A percentile compares a stretch with the other conserved stretches of the same genome.
Evolutionary conservation across 257 asterid genomes (phyloP).

Genomic region (Osmanthus fragrans): DNA sequence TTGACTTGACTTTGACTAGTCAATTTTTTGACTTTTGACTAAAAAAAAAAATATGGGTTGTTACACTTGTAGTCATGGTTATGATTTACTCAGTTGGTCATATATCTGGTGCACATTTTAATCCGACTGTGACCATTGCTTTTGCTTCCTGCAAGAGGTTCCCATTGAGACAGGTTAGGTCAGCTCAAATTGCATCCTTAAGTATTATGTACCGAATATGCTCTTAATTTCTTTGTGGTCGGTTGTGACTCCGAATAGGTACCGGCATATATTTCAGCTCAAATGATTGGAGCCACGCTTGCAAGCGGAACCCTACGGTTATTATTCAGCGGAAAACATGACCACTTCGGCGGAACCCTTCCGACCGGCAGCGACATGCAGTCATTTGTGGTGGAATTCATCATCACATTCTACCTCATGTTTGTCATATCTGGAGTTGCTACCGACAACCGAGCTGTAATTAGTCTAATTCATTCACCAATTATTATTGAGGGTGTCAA

Average conservation of each 20-base stretch:
- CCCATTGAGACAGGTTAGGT: slow-evolving; percentile 22
- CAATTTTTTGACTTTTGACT: too few species aligned
- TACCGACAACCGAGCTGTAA: slow-evolving; percentile 31
- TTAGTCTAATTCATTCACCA: not conserved
- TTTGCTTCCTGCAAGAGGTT: slow-evolving; percentile 24
- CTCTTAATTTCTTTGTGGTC: not conserved
- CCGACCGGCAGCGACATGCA: slow-evolving; percentile 33
- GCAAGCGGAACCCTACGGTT: slow-evolving; percentile 33
- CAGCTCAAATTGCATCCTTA: too few species aligned
- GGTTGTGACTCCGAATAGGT: not conserved
- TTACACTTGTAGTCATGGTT: slow-evolving; percentile 37
- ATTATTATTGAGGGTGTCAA: too few species aligned
- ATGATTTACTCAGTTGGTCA: slow-evolving; percentile 27
- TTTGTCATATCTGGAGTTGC: slow-evolving; percentile 33
- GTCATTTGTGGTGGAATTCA: slow-evolving; percentile 31
- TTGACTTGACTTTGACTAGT: too few species aligned
- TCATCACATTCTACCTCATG: slow-evolving; percentile 35
- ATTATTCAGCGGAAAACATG: slow-evolving; percentile 22
- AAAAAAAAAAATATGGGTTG: too few species aligned
- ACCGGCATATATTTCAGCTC: slow-evolving; percentile 25
- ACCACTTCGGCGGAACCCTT: slow-evolving; percentile 34
- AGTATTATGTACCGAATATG: not conserved
- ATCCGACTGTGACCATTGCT: slow-evolving; percentile 14
- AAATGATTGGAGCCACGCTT: slow-evolving; percentile 33
- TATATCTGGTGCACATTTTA: slow-evolving; percentile 16